A percentile compares a stretch with the other conserved stretches of the same genome.
Conservation (phyloP, 352 stramenopile genomes). For the Phytophthora brassicae region DNA sequence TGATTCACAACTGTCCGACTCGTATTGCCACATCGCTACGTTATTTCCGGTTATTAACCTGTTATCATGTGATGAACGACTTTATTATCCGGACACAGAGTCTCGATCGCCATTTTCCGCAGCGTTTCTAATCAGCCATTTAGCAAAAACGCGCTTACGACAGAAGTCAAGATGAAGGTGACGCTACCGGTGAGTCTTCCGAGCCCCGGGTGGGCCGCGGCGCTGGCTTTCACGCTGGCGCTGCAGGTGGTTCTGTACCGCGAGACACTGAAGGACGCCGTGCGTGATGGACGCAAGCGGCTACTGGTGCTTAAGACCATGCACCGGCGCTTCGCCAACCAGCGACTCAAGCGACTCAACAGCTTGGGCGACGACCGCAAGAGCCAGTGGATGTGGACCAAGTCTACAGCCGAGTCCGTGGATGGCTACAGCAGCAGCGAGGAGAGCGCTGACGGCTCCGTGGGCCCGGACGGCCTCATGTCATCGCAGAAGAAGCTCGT, state of each 20-base stretch:
- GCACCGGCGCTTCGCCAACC: slow-evolving; percentile 74
- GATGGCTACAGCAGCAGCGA: slow-evolving; percentile 41
- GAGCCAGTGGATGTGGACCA: slow-evolving; percentile 81
- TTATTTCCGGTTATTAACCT: too few species aligned
- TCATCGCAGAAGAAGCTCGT: slow-evolving; percentile 88
- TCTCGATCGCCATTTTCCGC: neutral
- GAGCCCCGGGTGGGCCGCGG: slow-evolving; percentile 29
- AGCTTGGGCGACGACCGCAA: slow-evolving; percentile 61
- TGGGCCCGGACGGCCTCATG: slow-evolving; percentile 54
- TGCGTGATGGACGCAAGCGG: slow-evolving; percentile 49
- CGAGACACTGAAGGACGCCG: slow-evolving; percentile 44
- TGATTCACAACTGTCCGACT: too few species aligned
- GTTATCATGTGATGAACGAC: too few species aligned
- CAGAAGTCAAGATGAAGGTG: slow-evolving; percentile 29
- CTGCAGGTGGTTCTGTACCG: slow-evolving; percentile 57
- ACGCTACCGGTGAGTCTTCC: slow-evolving; percentile 30
- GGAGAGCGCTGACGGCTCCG: slow-evolving; percentile 28
- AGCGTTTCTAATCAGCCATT: slow-evolving; percentile 20
- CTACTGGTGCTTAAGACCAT: slow-evolving; percentile 72
- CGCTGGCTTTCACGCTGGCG: slow-evolving; percentile 33
- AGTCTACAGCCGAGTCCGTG: slow-evolving; percentile 25
- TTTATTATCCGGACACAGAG: slow-evolving; percentile 8
- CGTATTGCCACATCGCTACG: too few species aligned
- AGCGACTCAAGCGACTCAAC: slow-evolving; percentile 69
- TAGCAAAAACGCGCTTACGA: slow-evolving; percentile 22